Evolutionary conservation across 495 filamentous ascomycete species (phyloP), one percentile per base, ranked within the genome.

Genomic region (Talaromyces nanjingensis): DNA sequence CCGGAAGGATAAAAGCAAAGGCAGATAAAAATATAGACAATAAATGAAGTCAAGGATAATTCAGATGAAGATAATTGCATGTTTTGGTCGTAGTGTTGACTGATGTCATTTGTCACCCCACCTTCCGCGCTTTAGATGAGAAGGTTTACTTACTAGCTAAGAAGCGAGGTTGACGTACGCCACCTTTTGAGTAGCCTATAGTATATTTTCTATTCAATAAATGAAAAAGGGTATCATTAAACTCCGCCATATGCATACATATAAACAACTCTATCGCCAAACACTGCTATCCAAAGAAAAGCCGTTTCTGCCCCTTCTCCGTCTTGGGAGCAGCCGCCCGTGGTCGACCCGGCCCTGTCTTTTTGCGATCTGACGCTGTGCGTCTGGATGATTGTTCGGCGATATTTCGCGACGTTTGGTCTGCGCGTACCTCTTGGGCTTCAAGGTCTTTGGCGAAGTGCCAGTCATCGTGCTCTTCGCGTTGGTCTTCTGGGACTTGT

Each of bases 361-460:
- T 59, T 24, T 60, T 59, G 63, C 56, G 55, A 18, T 59, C 57
- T 60, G 16, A 12, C 11, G 67, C 45, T 61, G 68, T 67, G 65
- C 42, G 63, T 54, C n/a, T 70, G 11, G 57, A 59, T 69, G 39
- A 61, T 68, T 42, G 70, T 45, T 31, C 70, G 42, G 22, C 65
- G 53, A 64, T 62, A 39, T 68, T 64, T n/a, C 69, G 75, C 18
- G 65, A 70, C 42, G 52, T 66, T 22, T 65, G 69, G 4, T 71
- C 69, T 53, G 71, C 69, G 64, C 76, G 70, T 33, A 72, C 76
- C 55, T 85, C 82, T 65, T 92, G 81, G 6, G 85, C 82, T 66
- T 89, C 88, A 29, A 98, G 81, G 67, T 91, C 87, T 78, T 90
- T 92, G 47, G 94, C 94, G 74, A 97, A 91, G 77, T 98, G 94